phyloP scores from a whole-genome alignment of 2,329 filamentous ascomycete species.

The Penicillium sp. region DNA sequence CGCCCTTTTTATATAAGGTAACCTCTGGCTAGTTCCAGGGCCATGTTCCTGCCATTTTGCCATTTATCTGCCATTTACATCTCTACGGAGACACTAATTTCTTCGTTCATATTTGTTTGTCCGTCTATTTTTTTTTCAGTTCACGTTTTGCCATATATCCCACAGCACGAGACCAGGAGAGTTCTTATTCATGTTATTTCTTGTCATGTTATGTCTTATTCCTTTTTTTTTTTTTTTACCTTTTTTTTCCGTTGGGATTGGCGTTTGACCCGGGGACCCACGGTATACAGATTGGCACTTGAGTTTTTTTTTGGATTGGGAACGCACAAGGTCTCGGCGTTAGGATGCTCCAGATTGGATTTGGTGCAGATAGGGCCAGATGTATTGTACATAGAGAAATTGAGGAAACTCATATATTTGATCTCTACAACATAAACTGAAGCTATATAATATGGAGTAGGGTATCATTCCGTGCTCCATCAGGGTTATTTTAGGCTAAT shows the following conservation, averaged over 20 bases:
- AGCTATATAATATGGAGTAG: neutral
- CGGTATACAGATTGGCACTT: constrained; percentile 25
- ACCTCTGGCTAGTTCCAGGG: neutral
- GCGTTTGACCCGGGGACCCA: constrained; percentile 17
- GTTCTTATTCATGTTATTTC: constrained; percentile 9
- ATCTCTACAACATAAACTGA: neutral
- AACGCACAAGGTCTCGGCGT: constrained; percentile 22
- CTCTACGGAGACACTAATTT: constrained; percentile 15
- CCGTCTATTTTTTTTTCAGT: constrained; percentile 6
- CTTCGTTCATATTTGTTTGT: constrained; percentile 11
- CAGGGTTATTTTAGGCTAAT: neutral
- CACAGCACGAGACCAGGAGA: constrained; percentile 24
- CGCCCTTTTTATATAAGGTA: constrained; percentile 5
- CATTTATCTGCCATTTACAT: neutral
- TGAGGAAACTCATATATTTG: constrained; percentile 7
- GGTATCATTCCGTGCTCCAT: neutral
- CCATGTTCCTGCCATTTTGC: neutral
- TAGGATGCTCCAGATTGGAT: constrained; percentile 6
- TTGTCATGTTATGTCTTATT: constrained; percentile 1
- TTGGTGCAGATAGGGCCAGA: constrained; percentile 19
- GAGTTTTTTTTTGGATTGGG: constrained; percentile 1
- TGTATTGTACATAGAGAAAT: constrained; percentile 27
- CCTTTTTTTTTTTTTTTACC: constrained; percentile 1
- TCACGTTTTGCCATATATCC: constrained; percentile 24
- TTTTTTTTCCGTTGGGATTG: constrained; percentile 1